phyloP scores from a whole-genome alignment of 305 asterid genomes.

The Lippia alba region DNA sequence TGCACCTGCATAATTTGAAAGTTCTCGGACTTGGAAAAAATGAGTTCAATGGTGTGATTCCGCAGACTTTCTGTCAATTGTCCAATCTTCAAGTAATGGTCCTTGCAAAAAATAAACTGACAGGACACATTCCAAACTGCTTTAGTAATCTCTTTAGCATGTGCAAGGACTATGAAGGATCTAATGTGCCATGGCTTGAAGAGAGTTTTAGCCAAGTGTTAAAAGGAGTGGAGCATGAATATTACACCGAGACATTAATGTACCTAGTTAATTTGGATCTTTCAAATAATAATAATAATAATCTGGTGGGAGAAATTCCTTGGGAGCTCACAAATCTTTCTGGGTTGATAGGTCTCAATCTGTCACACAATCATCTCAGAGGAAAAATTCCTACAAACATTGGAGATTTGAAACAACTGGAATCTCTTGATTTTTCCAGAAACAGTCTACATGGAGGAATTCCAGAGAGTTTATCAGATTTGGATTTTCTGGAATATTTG shows the following conservation, averaged over 20 bases:
- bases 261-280: conserved; percentile 24
- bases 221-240: conserved; percentile 3
- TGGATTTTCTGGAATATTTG: too few species aligned
- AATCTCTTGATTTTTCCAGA: conserved; percentile 45
- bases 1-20: not conserved
- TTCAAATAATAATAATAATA: conserved; percentile 37
- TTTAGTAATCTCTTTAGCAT: not conserved
- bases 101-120: not conserved
- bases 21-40: too few species aligned
- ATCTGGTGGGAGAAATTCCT: conserved; percentile 42
- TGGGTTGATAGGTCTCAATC: conserved; percentile 38
- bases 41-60: too few species aligned
- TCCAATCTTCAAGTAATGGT: not conserved
- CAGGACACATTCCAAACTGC: not conserved
- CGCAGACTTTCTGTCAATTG: not conserved
- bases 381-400: conserved; percentile 35
- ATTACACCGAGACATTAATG: not conserved
- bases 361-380: conserved; percentile 34
- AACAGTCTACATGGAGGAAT: conserved; percentile 39
- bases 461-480: conserved; percentile 39
- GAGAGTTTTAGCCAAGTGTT: not conserved
- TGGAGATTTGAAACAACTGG: conserved; percentile 46
- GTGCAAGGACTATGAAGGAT: not conserved
- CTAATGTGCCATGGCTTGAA: too few species aligned
- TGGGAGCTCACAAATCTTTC: conserved; percentile 34